Base-by-base conservation (phyloP, 2,329 filamentous ascomycete species). In the Plenodomus biglobosus region DNA sequence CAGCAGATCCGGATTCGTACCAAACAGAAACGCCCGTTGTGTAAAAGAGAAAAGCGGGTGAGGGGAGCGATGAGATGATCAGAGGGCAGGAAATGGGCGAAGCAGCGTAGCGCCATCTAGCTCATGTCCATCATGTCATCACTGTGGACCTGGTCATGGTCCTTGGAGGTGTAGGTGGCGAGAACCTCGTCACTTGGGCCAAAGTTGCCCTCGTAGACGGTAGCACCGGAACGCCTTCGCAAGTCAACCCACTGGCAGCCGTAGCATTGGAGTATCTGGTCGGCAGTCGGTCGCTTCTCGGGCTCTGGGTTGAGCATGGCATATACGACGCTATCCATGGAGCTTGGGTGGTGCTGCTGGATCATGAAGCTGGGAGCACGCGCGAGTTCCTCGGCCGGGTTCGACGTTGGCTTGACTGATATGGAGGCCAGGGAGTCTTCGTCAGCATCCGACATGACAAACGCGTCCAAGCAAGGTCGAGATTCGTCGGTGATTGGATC, bases 201-300 rank as follows among this genome's bases (percentile, higher is more conserved):
- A 88, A 92, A 99, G 69, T 90, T 94, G 54, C 94, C 94, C 75
- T 99, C 94, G 62, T 88, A 99, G 44, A 99, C 85, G 0, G 91
- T 96, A n/a, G 94, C 94, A 38, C 91, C 89, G 10, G 91, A 89
- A 46, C 87, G 85, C 46, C 91, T 85, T 53, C 91, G 85, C 42
- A 78, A 76, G 45, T 85, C 82, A 24, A 95, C 87, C 88, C 94
- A 99, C 52, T 80, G 81, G 43, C 96, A 80, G 19, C 90, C 90
- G 40, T 85, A 84, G 1, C 85, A 81, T 38, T 81, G 75, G 39
- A 96, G 80, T 10, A 99, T 75, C 55, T 95, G 82, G 43, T 87
- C 80, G 19, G 90, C 82, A 1, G 80, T 82, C 3, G 92, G 94
- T 44, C 94, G 87, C 41, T 85, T 77, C 11, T 76, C 72, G 0